Base-by-base conservation (phyloP, 768 basidiomycete species). In the Astraeus odoratus region DNA sequence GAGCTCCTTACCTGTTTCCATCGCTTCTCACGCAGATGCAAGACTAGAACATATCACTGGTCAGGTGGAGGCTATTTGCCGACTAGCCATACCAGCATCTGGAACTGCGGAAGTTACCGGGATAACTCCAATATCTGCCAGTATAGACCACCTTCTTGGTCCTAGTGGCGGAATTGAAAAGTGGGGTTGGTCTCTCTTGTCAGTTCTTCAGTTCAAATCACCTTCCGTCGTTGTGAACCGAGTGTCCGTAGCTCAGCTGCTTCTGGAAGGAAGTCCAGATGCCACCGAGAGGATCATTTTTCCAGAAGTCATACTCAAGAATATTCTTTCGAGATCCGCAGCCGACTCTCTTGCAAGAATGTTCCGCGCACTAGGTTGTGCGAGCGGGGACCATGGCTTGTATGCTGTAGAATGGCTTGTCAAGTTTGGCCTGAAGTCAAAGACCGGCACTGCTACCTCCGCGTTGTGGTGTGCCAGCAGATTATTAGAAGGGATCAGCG, bases 181-280 rank as follows among this genome's bases (percentile, higher is more conserved):
- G 60, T 98, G 93, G 95, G 88, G 91, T 4, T 92, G 86, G 84
- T 77, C 78, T 39, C 58, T 99, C 4, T 72, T 98, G 23, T 76
- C 78, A 0, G 87, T 85, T n/a, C 66, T 97, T 30, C 83, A 91
- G 52, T 79, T 98, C 46, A 66, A 61, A 3, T 69, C 71, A 50
- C 84, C 75, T n/a, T 63, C 69, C 7, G 61, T 78, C 40, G 63
- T 69, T 5, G 58, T 76, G 9, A 70, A 76, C 12, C 66, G 69
- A 44, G 64, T 71, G 3, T 72, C 80, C 4, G 61, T 69, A 3
- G 75, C 74, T 0, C 79, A 75, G 44, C 64, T 80, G 18, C 69
- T 78, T 63, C 69, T 88, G 9, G 83, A 86, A 57, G 54, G 42
- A 27, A 72, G 67, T 44, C 59, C 72, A 36, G 64, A 67, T 1